Conservation (phyloP, 2,329 filamentous ascomycete genomes). For the Eurotiales sp. region DNA sequence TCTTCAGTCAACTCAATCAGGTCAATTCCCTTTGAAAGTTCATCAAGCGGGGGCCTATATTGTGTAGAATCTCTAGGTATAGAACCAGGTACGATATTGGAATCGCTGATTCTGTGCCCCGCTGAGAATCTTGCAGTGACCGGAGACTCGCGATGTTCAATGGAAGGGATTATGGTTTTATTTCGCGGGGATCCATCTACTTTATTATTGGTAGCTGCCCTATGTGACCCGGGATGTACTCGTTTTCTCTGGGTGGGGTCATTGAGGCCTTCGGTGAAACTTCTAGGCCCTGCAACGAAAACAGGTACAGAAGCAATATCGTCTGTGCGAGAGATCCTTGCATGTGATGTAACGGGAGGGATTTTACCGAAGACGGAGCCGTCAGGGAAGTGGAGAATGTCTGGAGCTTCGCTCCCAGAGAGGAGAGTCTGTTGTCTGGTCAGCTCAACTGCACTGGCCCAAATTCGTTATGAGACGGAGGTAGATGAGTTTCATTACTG, state of each 20-base stretch:
- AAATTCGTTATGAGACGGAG: neutral
- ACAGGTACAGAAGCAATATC: constrained; percentile 25
- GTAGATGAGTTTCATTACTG: constrained; percentile 6
- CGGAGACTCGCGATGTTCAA: constrained; percentile 27
- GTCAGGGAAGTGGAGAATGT: constrained; percentile 22
- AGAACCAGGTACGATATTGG: constrained; percentile 19
- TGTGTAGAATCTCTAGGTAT: constrained; percentile 29
- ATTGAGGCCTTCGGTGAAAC: constrained; percentile 15
- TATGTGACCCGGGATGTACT: constrained; percentile 17
- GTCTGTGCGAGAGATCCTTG: constrained; percentile 16
- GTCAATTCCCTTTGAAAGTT: constrained; percentile 21
- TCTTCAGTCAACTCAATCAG: constrained; percentile 22
- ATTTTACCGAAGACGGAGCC: constrained; percentile 22
- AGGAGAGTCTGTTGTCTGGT: constrained; percentile 22
- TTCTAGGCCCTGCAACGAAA: constrained; percentile 30
- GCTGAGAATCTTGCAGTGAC: neutral
- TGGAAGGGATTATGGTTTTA: constrained; percentile 30
- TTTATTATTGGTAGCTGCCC: constrained; percentile 17
- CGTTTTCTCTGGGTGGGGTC: constrained; percentile 17
- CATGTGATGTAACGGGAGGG: constrained; percentile 18
- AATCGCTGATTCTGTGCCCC: constrained; percentile 2
- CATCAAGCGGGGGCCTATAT: constrained; percentile 20
- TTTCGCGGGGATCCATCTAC: constrained; percentile 24
- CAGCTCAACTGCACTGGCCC: constrained; percentile 2
- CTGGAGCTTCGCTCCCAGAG: constrained; percentile 19